Evolutionary conservation across 2,329 filamentous ascomycete genomes (phyloP).

Genomic region (Epichloe scottii): DNA sequence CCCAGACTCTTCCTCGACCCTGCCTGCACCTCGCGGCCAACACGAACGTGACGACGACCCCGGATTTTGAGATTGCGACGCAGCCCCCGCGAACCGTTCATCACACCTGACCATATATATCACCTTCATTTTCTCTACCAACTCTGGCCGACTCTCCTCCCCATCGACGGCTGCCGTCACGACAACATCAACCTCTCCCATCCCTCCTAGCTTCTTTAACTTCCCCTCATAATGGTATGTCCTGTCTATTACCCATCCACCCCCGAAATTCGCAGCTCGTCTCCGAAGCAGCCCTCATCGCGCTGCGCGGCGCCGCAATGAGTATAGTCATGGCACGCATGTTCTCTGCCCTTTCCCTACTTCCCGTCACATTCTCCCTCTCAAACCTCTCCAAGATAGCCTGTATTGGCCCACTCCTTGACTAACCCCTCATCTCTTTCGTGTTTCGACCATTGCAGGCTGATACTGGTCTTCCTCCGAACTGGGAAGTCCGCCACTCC

Average conservation of each 20-base stretch:
- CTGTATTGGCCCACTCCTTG: not conserved
- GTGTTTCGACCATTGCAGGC: conserved; percentile 28
- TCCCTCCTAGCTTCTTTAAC: not conserved
- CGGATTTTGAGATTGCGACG: not conserved
- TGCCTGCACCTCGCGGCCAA: not conserved
- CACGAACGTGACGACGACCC: not conserved
- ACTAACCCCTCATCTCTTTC: not conserved
- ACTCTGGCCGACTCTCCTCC: not conserved
- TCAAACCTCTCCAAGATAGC: not conserved
- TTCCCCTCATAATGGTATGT: conserved; percentile 6
- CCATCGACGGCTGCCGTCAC: conserved; percentile 1
- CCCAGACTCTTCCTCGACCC: not conserved
- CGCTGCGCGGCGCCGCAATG: conserved; percentile 5
- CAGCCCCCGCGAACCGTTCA: not conserved
- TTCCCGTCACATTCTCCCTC: not conserved
- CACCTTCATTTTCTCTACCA: not conserved
- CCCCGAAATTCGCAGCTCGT: conserved; percentile 3
- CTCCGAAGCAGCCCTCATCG: conserved; percentile 4
- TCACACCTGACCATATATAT: not conserved
- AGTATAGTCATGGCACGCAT: conserved; percentile 7
- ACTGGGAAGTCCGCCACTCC: conserved; percentile 94
- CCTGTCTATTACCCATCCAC: conserved; percentile 1
- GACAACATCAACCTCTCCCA: not conserved
- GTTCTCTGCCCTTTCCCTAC: not conserved
- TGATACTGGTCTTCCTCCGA: conserved; percentile 68